A percentile compares a stretch with the other conserved stretches of the same genome.
These are phyloP conservation scores for Ceratocystis eucalypticola DNA, from an alignment of 2,329 filamentous ascomycete genomes.

Conservation along the genomic window DNA sequence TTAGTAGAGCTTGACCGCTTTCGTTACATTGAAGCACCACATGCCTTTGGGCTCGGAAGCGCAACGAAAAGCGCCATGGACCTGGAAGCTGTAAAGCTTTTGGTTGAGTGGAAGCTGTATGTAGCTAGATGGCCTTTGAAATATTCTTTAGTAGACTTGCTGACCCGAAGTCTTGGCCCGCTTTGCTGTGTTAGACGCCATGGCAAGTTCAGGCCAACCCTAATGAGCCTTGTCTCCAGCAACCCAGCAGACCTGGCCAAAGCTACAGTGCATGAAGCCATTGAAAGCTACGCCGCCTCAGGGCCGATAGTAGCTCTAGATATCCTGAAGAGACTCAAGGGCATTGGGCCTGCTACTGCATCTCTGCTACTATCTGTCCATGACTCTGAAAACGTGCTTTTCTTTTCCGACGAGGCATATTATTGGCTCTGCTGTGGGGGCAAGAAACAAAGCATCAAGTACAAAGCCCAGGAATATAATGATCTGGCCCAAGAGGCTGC, in stretches of 20 bases:
- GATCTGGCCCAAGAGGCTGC: slow-evolving; percentile 35
- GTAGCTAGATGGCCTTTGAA: slow-evolving; percentile 23
- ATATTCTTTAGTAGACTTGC: neutral
- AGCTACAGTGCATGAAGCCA: slow-evolving; percentile 38
- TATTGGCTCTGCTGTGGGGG: slow-evolving; percentile 53
- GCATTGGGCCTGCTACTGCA: slow-evolving; percentile 67
- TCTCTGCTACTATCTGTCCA: slow-evolving; percentile 58
- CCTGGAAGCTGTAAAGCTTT: slow-evolving; percentile 42
- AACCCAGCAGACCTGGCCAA: slow-evolving; percentile 32
- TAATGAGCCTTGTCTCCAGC: slow-evolving; percentile 53
- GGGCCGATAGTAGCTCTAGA: slow-evolving; percentile 36
- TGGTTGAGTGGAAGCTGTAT: slow-evolving; percentile 62
- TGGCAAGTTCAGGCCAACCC: slow-evolving; percentile 47
- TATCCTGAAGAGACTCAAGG: slow-evolving; percentile 47
- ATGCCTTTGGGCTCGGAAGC: slow-evolving; percentile 29
- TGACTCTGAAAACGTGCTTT: slow-evolving; percentile 45
- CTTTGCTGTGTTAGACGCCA: slow-evolving; percentile 33
- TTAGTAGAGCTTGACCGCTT: slow-evolving; percentile 46
- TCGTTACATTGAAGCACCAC: slow-evolving; percentile 42
- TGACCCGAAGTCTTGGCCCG: neutral
- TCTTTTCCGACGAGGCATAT: slow-evolving; percentile 72
- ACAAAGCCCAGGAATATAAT: slow-evolving; percentile 55
- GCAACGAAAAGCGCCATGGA: slow-evolving; percentile 31
- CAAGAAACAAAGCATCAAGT: slow-evolving; percentile 45
- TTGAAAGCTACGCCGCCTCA: slow-evolving; percentile 33